These are phyloP conservation scores for Dothideomycetes sp. DNA, from an alignment of 2,329 filamentous ascomycete genomes.

Conservation along the genomic window DNA sequence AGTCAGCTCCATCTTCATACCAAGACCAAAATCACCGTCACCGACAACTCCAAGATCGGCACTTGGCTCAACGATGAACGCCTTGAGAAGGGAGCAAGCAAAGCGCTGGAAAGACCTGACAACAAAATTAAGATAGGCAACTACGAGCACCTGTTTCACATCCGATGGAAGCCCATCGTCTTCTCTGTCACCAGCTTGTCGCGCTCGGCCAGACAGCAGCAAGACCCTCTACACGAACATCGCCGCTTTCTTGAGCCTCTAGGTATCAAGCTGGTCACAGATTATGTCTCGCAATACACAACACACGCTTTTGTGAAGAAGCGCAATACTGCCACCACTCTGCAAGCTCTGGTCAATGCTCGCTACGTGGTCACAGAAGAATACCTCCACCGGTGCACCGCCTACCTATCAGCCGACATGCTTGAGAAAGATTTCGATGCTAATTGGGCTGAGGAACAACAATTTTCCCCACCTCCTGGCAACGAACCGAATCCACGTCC, in stretches of 20 bases:
- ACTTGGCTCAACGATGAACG: slow-evolving; percentile 37
- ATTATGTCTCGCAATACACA: slow-evolving; percentile 61
- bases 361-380: slow-evolving; percentile 64
- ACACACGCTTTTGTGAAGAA: slow-evolving; percentile 86
- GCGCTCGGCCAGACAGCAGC: slow-evolving; percentile 39
- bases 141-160: slow-evolving; percentile 44
- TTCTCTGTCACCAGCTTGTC: slow-evolving; percentile 70
- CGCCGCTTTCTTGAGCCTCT: slow-evolving; percentile 63
- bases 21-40: slow-evolving; percentile 62
- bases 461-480: slow-evolving; percentile 64
- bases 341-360: slow-evolving; percentile 78
- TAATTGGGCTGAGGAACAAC: slow-evolving; percentile 66
- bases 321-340: slow-evolving; percentile 76
- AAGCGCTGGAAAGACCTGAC: slow-evolving; percentile 44
- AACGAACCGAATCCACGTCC: slow-evolving; percentile 61
- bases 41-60: slow-evolving; percentile 77
- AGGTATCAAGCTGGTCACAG: slow-evolving; percentile 76
- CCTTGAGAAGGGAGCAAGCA: slow-evolving; percentile 33
- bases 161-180: slow-evolving; percentile 73
- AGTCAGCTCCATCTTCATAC: slow-evolving; percentile 38
- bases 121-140: slow-evolving; percentile 65
- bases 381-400: slow-evolving; percentile 47
- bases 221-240: slow-evolving; percentile 52
- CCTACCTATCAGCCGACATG: slow-evolving; percentile 22
- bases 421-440: slow-evolving; percentile 72